phyloP scores from a whole-genome alignment of 1,284 basidiomycete genomes.

The Ganoderma meredithae region DNA sequence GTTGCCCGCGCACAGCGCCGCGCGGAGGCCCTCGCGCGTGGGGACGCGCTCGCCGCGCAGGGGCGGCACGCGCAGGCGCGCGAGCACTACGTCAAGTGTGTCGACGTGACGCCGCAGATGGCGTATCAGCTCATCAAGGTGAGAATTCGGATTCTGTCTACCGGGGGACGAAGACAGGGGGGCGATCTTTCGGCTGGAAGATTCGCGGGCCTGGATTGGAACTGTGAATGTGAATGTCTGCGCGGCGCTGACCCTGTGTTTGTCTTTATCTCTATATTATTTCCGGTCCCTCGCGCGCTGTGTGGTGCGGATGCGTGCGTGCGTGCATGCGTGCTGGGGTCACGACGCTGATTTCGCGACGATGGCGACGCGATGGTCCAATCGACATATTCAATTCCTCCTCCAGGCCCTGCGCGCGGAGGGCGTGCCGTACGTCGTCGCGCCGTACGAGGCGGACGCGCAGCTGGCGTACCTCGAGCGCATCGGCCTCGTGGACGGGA shows the following conservation, averaged over 20 bases:
- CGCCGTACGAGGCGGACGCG: slow-evolving; percentile 98
- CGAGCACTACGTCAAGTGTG: slow-evolving; percentile 89
- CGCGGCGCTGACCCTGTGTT: slow-evolving; percentile 5
- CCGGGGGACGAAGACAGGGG: background rate
- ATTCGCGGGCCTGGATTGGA: slow-evolving; percentile 18
- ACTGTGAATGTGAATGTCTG: slow-evolving; percentile 4
- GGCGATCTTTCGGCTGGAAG: slow-evolving; percentile 18
- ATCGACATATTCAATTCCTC: background rate
- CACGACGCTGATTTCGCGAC: slow-evolving; percentile 10
- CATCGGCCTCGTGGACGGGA: slow-evolving; percentile 84
- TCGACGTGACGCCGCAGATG: slow-evolving; percentile 98
- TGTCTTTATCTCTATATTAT: slow-evolving; percentile 1
- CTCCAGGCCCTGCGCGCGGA: slow-evolving; percentile 87
- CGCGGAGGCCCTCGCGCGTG: slow-evolving; percentile 73
- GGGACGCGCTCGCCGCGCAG: slow-evolving; percentile 76
- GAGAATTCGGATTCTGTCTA: slow-evolving; percentile 17
- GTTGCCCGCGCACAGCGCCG: slow-evolving; percentile 78
- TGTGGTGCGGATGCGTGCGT: background rate
- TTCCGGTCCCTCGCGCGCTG: background rate
- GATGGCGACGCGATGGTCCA: slow-evolving; percentile 1
- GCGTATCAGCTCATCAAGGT: slow-evolving; percentile 98
- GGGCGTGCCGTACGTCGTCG: slow-evolving; percentile 86
- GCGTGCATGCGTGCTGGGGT: background rate
- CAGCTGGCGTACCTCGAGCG: slow-evolving; percentile 95
- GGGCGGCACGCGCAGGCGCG: slow-evolving; percentile 85